Conservation (phyloP, 2,329 filamentous ascomycete species). For the Chaetomiaceae sp. region DNA sequence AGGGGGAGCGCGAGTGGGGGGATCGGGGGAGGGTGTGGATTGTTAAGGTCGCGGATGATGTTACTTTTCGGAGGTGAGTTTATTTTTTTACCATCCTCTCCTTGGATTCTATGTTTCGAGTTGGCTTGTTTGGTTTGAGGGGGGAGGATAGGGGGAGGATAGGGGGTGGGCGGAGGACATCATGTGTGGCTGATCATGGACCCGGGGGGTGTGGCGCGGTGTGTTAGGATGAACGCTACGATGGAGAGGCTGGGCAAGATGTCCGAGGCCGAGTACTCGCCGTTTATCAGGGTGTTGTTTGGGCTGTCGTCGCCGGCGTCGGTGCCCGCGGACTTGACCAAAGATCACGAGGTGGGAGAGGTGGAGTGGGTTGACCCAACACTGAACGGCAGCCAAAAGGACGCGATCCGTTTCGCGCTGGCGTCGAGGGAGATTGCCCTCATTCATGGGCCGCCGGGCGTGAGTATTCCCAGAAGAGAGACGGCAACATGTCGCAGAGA, state of each 20-base stretch:
- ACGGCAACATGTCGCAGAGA: neutral
- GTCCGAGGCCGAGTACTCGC: constrained; percentile 52
- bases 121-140: no score
- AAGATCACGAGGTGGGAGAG: constrained; percentile 39
- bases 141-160: neutral
- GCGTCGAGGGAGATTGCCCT: constrained; percentile 76
- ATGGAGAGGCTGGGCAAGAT: constrained; percentile 58
- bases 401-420: constrained; percentile 75
- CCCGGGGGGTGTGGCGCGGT: no score
- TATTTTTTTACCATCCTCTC: neutral
- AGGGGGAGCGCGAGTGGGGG: constrained; percentile 41
- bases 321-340: constrained; percentile 37
- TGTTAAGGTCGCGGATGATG: constrained; percentile 64
- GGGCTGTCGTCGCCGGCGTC: constrained; percentile 51
- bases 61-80: constrained; percentile 54
- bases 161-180: no score
- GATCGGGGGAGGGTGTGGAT: constrained; percentile 51
- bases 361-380: constrained; percentile 58
- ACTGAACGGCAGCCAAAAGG: constrained; percentile 62
- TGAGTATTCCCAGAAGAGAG: constrained; percentile 31
- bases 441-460: constrained; percentile 90
- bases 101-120: no score
- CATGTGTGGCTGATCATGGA: neutral
- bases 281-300: constrained; percentile 59
- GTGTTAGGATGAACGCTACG: constrained; percentile 59